Conservation (phyloP, 192 early-diverging fungal species). For the Backusella circina region DNA sequence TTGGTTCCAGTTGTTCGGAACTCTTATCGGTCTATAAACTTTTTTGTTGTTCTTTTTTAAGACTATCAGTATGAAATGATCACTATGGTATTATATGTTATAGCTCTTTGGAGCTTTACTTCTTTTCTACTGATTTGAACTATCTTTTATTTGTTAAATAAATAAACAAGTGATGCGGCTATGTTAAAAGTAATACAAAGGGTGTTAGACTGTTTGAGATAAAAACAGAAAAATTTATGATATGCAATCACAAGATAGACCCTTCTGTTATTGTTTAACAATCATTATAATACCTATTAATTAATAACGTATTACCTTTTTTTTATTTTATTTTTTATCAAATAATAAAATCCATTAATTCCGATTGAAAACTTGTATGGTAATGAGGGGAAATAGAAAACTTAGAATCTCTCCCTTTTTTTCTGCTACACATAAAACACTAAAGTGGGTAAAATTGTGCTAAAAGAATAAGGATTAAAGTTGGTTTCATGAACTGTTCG, state of each 20-base stretch:
- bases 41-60: not conserved
- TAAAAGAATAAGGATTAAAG: not conserved
- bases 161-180: not conserved
- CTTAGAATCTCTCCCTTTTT: too few relatives aligned
- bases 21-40: not conserved
- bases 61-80: not conserved
- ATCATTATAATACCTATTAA: too few relatives aligned
- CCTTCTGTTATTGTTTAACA: not conserved
- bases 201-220: not conserved
- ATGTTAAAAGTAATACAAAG: not conserved
- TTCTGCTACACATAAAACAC: not conserved
- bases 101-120: not conserved
- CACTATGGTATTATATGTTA: not conserved
- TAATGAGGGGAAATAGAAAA: too few relatives aligned
- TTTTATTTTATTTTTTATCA: not conserved
- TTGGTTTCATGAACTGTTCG: not conserved
- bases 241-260: not conserved
- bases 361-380: too few relatives aligned
- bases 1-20: not conserved
- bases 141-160: not conserved
- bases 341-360: not conserved
- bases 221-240: not conserved
- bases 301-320: too few relatives aligned
- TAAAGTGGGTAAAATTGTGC: not conserved
- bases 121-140: not conserved